Base-by-base conservation (phyloP, 495 filamentous ascomycete species). In the Aspergillus campestris region DNA sequence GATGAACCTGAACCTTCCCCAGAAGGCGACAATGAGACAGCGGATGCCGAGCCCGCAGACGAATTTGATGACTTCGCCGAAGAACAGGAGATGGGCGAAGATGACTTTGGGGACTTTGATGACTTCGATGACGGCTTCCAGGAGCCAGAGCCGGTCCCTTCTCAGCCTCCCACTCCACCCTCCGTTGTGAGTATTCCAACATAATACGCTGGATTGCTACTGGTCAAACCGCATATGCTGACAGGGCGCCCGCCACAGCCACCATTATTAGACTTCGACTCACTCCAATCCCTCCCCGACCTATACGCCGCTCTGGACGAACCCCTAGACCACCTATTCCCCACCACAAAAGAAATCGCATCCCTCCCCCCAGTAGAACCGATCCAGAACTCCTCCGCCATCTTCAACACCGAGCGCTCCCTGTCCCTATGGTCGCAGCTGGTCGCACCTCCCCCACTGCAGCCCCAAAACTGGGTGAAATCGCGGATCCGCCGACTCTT, bases 11-110 rank as follows among this genome's bases (percentile, higher is more conserved):
- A 57, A 34, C 46, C 36, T 3, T 40, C 54, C 28, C 15, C 55
- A 38, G 50, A 48, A 33, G 36, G 32, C 33, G 32, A 50, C 8
- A 32, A 42, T 14, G 28, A 35, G 58, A 61, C 31, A 51, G 61
- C 42, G 69, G 66, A 71, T 45, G 44, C 31, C 39, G 56, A 49
- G 18, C 70, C 66, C 49, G 75, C 63, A 15, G 90, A 92, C 58
- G 90, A 94, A 48, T 95, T 97, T 77, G 92, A 96, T 64, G 90
- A 96, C 55, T 96, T 97, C 60, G 89, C 90, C 59, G 89, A 88
- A 60, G 86, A 83, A 34, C 77, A 75, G 42, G 80, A 79, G 51
- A 79, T 73, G 49, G 70, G 60, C 31, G 74, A 73, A 34, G 79
- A 80, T 50, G 89, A 92, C 64, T 91, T 91, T 73, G 87, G 80